Evolutionary conservation across 441 rosid species (phyloP).

Genomic region (Corymbia citriodora): DNA sequence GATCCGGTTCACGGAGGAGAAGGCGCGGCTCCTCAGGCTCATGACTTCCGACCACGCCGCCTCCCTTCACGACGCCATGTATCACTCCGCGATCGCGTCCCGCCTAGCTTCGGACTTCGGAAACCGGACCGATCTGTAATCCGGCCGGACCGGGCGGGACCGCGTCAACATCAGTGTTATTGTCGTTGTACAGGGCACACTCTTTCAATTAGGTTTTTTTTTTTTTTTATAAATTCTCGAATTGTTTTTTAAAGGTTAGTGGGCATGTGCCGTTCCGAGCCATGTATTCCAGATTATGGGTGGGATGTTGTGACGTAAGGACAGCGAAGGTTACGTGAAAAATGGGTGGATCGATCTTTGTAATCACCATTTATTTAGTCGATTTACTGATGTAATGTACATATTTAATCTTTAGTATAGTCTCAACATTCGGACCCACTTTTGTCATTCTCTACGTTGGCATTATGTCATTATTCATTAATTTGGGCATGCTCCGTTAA

Average conservation of each 20-base stretch:
- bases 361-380: background rate
- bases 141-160: background rate
- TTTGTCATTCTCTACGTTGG: background rate
- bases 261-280: background rate
- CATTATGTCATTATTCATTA: background rate
- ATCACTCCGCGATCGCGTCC: conserved; percentile 63
- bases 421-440: background rate
- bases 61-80: conserved; percentile 52
- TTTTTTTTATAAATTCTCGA: too few species aligned
- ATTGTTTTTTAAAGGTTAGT: background rate
- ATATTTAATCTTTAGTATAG: background rate
- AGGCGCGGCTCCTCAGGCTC: conserved; percentile 59
- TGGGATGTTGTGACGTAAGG: background rate
- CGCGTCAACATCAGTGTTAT: background rate
- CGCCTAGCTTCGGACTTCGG: conserved; percentile 42
- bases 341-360: background rate
- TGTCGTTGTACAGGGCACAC: background rate
- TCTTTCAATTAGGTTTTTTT: background rate
- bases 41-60: conserved; percentile 33
- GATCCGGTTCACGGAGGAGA: conserved; percentile 61
- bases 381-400: background rate
- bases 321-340: background rate
- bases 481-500: accelerated
- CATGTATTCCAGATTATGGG: background rate
- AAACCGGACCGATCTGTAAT: background rate